These are phyloP conservation scores for Penicillium simplicissimum DNA, from an alignment of 495 filamentous ascomycete species.

Conservation along the genomic window DNA sequence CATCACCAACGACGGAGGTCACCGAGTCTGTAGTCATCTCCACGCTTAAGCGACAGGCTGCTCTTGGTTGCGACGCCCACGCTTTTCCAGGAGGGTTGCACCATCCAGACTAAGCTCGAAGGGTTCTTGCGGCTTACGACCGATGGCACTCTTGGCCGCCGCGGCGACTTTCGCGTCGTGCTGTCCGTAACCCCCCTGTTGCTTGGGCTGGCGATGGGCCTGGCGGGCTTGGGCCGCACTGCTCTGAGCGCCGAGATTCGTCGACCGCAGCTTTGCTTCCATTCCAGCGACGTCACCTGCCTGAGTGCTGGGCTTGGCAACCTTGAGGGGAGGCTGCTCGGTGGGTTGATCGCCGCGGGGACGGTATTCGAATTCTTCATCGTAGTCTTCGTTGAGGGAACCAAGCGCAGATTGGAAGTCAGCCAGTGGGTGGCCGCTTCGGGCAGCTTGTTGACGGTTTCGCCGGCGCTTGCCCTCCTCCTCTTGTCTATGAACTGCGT, in stretches of 20 bases:
- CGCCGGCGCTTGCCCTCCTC: slow-evolving; percentile 92
- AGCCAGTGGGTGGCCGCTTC: slow-evolving; percentile 50
- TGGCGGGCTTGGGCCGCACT: slow-evolving; percentile 62
- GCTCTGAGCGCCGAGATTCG: slow-evolving; percentile 61
- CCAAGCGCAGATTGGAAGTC: slow-evolving; percentile 56
- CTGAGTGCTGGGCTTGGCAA: slow-evolving; percentile 62
- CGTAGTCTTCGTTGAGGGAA: slow-evolving; percentile 68
- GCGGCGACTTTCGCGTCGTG: slow-evolving; percentile 75
- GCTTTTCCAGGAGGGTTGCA: slow-evolving; percentile 80
- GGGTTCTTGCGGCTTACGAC: slow-evolving; percentile 59
- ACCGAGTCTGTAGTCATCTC: background rate
- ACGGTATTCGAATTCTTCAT: slow-evolving; percentile 54
- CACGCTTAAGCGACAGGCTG: slow-evolving; percentile 32
- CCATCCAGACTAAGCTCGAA: slow-evolving; percentile 93
- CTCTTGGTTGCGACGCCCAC: slow-evolving; percentile 51
- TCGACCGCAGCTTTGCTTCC: slow-evolving; percentile 81
- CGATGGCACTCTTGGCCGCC: slow-evolving; percentile 76
- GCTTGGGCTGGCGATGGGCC: slow-evolving; percentile 50
- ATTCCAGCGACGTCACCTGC: slow-evolving; percentile 69
- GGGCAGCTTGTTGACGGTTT: slow-evolving; percentile 66
- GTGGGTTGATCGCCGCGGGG: slow-evolving; percentile 47
- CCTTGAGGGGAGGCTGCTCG: slow-evolving; percentile 58
- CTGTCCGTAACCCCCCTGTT: slow-evolving; percentile 80
- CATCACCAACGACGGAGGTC: background rate
- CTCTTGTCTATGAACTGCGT: slow-evolving; percentile 94